A percentile compares a stretch with the other conserved stretches of the same genome.
These are phyloP conservation scores for Tulasnella sp. DNA, from an alignment of 768 basidiomycete species.

Conservation along the genomic window DNA sequence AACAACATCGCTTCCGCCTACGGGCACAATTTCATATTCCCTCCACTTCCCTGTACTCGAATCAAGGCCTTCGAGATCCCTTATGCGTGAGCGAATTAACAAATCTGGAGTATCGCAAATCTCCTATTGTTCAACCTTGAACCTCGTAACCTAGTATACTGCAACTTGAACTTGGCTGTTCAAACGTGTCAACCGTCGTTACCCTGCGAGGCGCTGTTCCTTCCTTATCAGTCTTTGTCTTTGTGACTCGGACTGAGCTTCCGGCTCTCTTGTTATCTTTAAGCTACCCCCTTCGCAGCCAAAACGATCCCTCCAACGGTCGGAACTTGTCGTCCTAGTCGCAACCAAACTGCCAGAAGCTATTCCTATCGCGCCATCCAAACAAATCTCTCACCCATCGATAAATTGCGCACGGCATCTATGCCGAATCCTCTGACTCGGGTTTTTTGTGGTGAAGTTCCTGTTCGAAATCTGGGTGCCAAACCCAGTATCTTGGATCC, in stretches of 20 bases:
- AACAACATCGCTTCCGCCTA: not conserved
- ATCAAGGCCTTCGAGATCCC: not conserved
- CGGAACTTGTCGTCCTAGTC: not conserved
- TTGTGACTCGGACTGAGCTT: conserved; percentile 13
- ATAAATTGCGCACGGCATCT: not conserved
- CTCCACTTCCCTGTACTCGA: not conserved
- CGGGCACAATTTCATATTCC: not conserved
- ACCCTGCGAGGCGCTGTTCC: not conserved
- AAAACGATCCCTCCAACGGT: not conserved
- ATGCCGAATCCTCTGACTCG: not conserved
- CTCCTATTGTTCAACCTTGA: conserved; percentile 15
- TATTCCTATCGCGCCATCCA: not conserved
- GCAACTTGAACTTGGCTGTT: not conserved
- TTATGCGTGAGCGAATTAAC: not conserved
- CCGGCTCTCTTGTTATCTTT: not conserved
- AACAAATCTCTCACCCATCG: not conserved
- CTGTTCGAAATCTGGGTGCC: not conserved
- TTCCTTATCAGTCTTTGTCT: not conserved
- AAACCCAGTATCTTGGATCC: not conserved
- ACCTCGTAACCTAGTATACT: not conserved
- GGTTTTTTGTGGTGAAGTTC: not conserved
- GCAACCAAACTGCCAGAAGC: not conserved
- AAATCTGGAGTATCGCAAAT: not conserved
- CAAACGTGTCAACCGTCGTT: not conserved
- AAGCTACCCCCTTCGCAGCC: not conserved